A percentile compares a stretch with the other conserved stretches of the same genome.
Conservation (phyloP, 75 land plant genomes). For the Larix kaempferi region DNA sequence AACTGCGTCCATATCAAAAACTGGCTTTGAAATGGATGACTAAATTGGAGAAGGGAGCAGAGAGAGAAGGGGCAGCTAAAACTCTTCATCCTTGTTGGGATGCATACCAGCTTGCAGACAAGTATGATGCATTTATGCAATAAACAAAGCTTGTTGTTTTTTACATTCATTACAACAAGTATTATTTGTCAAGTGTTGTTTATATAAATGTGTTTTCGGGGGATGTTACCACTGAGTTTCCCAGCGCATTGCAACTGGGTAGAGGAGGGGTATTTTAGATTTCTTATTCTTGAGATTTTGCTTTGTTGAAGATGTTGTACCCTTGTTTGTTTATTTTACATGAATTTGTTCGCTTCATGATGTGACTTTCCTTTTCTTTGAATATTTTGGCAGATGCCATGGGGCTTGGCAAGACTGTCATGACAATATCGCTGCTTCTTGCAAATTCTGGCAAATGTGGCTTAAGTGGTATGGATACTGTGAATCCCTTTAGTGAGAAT, state of each 20-base stretch:
- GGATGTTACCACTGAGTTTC: slow-evolving; percentile 70
- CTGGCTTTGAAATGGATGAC: slow-evolving; percentile 92
- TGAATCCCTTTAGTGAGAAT: not conserved
- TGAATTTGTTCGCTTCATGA: not conserved
- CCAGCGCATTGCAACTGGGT: slow-evolving; percentile 64
- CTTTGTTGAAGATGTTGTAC: not conserved
- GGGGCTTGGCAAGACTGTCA: slow-evolving; percentile 92
- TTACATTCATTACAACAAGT: not conserved
- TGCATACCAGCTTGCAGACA: slow-evolving; percentile 62
- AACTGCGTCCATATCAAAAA: slow-evolving; percentile 77
- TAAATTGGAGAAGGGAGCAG: slow-evolving; percentile 48
- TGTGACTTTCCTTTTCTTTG: not conserved
- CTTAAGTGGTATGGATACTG: slow-evolving; percentile 31
- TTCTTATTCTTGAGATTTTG: not conserved
- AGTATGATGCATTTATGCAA: slow-evolving; percentile 22
- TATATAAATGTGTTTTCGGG: slow-evolving; percentile 85
- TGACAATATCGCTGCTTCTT: slow-evolving; percentile 77
- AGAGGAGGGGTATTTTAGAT: slow-evolving; percentile 74
- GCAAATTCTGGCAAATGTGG: slow-evolving; percentile 44
- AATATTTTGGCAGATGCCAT: slow-evolving; percentile 81
- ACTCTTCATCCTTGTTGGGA: slow-evolving; percentile 93
- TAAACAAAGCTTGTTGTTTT: not conserved
- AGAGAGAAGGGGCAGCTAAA: slow-evolving; percentile 49
- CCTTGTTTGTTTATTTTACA: slow-evolving; percentile 5
- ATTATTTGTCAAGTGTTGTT: slow-evolving; percentile 27